Evolutionary conservation across 208 protist genomes (phyloP).

Genomic region (Trypanosoma vivax): DNA sequence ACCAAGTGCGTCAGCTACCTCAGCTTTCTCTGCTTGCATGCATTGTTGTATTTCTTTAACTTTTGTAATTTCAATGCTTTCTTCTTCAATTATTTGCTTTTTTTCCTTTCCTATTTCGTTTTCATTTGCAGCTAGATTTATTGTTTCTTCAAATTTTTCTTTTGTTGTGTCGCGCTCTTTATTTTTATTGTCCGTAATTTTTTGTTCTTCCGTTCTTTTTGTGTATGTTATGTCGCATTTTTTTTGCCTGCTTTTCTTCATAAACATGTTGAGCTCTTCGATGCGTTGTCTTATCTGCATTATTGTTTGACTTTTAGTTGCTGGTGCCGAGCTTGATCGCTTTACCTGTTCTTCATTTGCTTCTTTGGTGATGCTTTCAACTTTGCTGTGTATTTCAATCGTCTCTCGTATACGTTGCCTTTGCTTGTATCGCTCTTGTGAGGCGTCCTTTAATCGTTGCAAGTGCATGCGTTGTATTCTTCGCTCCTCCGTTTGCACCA

Average conservation of each 20-base stretch:
- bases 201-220: not conserved
- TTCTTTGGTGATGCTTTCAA: too few relatives aligned
- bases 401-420: too few relatives aligned
- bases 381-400: too few relatives aligned
- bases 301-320: too few relatives aligned
- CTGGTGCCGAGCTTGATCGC: too few relatives aligned
- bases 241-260: slow-evolving; percentile 1
- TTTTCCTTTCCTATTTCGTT: not conserved
- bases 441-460: too few relatives aligned
- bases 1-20: not conserved
- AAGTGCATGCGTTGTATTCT: too few relatives aligned
- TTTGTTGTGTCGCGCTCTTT: not conserved
- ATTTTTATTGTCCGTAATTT: not conserved
- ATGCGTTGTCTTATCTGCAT: too few relatives aligned
- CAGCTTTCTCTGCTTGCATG: not conserved
- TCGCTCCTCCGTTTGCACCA: too few relatives aligned
- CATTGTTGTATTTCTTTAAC: not conserved
- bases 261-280: too few relatives aligned
- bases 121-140: not conserved
- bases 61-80: not conserved
- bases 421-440: too few relatives aligned
- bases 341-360: too few relatives aligned
- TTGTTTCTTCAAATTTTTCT: not conserved
- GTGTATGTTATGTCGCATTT: not conserved
- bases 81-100: not conserved